Conservation (phyloP, 2,329 filamentous ascomycete genomes). For the Trichoderma lentiforme region DNA sequence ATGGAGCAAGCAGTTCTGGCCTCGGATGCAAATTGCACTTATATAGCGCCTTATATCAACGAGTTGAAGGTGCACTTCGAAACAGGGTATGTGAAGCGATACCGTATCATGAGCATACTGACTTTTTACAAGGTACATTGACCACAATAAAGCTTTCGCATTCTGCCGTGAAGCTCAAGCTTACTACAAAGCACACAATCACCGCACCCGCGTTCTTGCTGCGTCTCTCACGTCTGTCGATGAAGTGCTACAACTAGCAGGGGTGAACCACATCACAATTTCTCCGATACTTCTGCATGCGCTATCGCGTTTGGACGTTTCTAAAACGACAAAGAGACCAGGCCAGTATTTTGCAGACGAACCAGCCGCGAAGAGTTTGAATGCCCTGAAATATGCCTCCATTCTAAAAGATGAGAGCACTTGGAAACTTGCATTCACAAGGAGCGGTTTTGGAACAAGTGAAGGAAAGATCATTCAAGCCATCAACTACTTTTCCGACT, state of each 20-base stretch:
- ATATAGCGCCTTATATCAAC: slow-evolving; percentile 65
- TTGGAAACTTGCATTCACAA: slow-evolving; percentile 48
- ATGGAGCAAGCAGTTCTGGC: slow-evolving; percentile 59
- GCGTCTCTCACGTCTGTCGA: slow-evolving; percentile 55
- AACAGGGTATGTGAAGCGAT: slow-evolving; percentile 32
- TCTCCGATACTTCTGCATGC: slow-evolving; percentile 49
- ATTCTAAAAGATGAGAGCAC: slow-evolving; percentile 31
- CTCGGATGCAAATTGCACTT: slow-evolving; percentile 54
- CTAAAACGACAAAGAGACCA: slow-evolving; percentile 18
- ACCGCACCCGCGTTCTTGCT: slow-evolving; percentile 50
- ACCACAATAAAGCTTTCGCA: slow-evolving; percentile 47
- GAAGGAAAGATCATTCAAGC: slow-evolving; percentile 53
- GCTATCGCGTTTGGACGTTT: slow-evolving; percentile 39
- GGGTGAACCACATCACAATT: slow-evolving; percentile 58
- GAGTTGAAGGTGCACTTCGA: slow-evolving; percentile 62
- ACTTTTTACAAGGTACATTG: slow-evolving; percentile 42
- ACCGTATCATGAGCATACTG: slow-evolving; percentile 15
- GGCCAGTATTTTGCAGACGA: not conserved
- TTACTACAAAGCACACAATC: slow-evolving; percentile 45
- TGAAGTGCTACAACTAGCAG: slow-evolving; percentile 57
- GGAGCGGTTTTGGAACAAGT: slow-evolving; percentile 43
- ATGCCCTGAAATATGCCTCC: not conserved
- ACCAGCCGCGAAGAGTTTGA: not conserved
- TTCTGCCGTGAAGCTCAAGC: slow-evolving; percentile 50
- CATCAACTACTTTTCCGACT: slow-evolving; percentile 56